Percentiles rank a stretch among this genome's conserved stretches.
Evolutionary conservation across 257 asterid species (phyloP).

Genomic region (Nicotiana benthamiana): DNA sequence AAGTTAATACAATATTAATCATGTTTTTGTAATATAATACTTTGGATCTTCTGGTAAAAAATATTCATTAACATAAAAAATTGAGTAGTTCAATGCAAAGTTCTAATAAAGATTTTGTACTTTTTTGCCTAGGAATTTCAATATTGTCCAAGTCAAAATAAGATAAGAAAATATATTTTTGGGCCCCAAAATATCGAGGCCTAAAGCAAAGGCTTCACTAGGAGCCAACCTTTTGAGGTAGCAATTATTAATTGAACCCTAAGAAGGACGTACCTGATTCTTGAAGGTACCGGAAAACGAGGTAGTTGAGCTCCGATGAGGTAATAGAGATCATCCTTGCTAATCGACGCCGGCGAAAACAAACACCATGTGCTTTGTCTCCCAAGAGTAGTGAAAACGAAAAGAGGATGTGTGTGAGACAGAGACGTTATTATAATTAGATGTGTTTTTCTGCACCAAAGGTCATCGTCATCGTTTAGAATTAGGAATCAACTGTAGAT

Average conservation of each 20-base stretch:
- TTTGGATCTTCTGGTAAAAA: too few species aligned
- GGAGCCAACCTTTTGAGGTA: background rate
- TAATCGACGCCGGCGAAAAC: constrained; percentile 15
- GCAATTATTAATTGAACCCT: background rate
- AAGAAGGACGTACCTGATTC: constrained; percentile 54
- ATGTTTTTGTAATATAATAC: too few species aligned
- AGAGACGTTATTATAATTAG: constrained; percentile 3
- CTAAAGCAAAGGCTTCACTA: too few species aligned
- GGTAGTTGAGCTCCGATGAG: constrained; percentile 74
- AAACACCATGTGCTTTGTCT: background rate
- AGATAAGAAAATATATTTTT: too few species aligned
- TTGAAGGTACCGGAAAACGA: constrained; percentile 80
- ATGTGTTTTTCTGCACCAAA: background rate
- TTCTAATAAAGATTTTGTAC: too few species aligned
- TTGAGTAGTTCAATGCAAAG: too few species aligned
- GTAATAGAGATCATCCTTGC: constrained; percentile 54
- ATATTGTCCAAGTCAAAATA: too few species aligned
- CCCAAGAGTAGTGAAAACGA: background rate
- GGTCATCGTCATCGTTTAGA: background rate
- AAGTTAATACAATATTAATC: too few species aligned
- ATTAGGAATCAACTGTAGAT: too few species aligned
- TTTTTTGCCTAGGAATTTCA: too few species aligned
- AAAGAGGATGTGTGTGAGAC: background rate
- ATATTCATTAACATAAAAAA: too few species aligned
- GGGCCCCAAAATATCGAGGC: too few species aligned